Evolutionary conservation across 805 yeast genomes (phyloP).

Genomic region (Metschnikowia santaceciliae): DNA sequence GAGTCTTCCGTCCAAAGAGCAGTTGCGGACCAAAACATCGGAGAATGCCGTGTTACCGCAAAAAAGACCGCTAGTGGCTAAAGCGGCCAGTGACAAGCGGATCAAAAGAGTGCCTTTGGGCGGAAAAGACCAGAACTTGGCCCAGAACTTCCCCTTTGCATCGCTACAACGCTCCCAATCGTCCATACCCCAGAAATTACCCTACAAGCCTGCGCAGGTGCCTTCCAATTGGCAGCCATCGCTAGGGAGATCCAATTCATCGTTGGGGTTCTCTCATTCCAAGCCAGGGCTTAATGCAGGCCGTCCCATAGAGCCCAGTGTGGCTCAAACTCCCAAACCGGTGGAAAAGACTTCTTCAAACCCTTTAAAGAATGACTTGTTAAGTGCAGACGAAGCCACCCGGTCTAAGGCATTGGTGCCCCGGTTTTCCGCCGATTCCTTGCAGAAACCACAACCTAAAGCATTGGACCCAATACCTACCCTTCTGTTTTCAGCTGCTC

Average conservation of each 20-base stretch:
- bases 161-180: constrained; percentile 28
- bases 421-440: constrained; percentile 22
- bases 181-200: constrained; percentile 9
- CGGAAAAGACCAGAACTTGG: constrained; percentile 35
- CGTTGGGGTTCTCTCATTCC: constrained; percentile 28
- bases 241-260: constrained; percentile 33
- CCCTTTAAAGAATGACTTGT: constrained; percentile 15
- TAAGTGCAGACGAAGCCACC: constrained; percentile 18
- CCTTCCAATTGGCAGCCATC: constrained; percentile 17
- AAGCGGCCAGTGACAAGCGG: constrained; percentile 16
- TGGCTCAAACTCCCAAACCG: background rate
- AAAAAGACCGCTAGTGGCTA: constrained; percentile 3
- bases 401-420: constrained; percentile 22
- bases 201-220: background rate
- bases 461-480: background rate
- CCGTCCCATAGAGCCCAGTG: background rate
- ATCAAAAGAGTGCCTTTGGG: constrained; percentile 31
- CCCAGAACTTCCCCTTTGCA: constrained; percentile 13
- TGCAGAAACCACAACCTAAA: constrained; percentile 17
- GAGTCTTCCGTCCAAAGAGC: constrained; percentile 5
- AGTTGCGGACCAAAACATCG: background rate
- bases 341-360: background rate
- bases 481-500: constrained; percentile 7
- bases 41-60: background rate
- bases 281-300: background rate